phyloP scores from a whole-genome alignment of 108 stramenopile genomes.

The Cyclotella choctawhatcheeana region DNA sequence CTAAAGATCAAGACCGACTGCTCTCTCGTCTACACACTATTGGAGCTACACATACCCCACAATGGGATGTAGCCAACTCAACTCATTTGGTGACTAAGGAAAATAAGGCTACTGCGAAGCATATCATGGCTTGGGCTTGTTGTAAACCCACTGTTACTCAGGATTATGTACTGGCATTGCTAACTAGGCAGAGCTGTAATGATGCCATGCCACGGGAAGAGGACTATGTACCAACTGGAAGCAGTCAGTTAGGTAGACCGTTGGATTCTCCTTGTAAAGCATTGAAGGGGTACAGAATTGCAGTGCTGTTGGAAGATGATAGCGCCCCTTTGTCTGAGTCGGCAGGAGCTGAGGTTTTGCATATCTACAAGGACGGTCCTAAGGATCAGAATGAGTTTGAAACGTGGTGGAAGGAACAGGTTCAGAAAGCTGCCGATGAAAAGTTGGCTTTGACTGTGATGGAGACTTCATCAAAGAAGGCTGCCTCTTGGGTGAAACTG shows the following conservation, averaged over 20 bases:
- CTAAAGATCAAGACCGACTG: conserved; percentile 10
- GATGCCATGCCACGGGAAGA: conserved; percentile 40
- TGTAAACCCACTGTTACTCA: conserved; percentile 39
- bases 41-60: conserved; percentile 34
- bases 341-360: conserved; percentile 45
- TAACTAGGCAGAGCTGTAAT: conserved; percentile 22
- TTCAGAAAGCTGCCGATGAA: conserved; percentile 10
- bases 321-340: conserved; percentile 41
- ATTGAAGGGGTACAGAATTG: conserved; percentile 42
- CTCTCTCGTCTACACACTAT: conserved; percentile 37
- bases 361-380: conserved; percentile 27
- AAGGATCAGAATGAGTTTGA: conserved; percentile 18
- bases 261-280: conserved; percentile 17
- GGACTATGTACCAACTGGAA: conserved; percentile 38
- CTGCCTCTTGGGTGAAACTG: conserved; percentile 7
- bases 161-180: conserved; percentile 35
- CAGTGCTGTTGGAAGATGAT: conserved; percentile 50
- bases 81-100: conserved; percentile 51
- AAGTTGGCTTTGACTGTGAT: conserved; percentile 44
- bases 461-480: conserved; percentile 31
- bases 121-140: conserved; percentile 56
- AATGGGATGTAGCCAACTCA: conserved; percentile 48
- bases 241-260: conserved; percentile 20
- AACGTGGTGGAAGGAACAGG: conserved; percentile 41
- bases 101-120: conserved; percentile 48